Base-by-base conservation (phyloP, 345 rosid species). In the Citrus sinensis region DNA sequence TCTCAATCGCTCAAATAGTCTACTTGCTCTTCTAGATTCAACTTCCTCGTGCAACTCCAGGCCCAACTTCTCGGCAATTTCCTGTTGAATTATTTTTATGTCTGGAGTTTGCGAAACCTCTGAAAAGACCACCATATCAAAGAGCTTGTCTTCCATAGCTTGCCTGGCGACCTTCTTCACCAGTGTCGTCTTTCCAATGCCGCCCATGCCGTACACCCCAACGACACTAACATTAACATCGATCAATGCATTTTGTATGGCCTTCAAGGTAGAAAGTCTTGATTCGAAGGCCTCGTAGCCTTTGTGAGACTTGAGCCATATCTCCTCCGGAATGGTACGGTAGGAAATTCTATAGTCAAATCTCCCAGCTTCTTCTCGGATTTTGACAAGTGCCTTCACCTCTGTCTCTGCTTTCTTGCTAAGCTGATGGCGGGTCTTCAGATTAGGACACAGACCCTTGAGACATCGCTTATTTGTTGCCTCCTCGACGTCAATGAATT, bases 101-200 rank as follows among this genome's bases (percentile, higher is more conserved):
- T 46, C 20, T 20, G n/a, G 51, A 1, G 0, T 19, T 2, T 70
- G 60, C 0, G 34, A 5, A 7, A 78, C 32, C 9, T n/a, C 39
- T 3, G 61, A 74, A 30, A 77, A 68, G 1, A 49, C 63, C 37
- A 63, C 67, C 6, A 27, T 19, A 30, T 63, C 67, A 6, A 1
- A 29, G 0, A 29, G 37, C 20, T 63, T 6, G 17, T 30, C 34
- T 25, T 37, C 40, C 0, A 6, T 37, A 0, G 40, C 40, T 27
- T 2, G 67, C 30, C 51, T 59, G 0, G 65, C 66, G 11, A 59
- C 2, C 40, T 59, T 16, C 30, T 69, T 78, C 42, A 42, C 64
- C 17, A 82, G 56, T n/a, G 71, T 82, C 4, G 64, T 77, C 62
- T 81, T 81, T 20, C 83, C 83, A 22, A 81, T 19, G 22, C 80